These are phyloP conservation scores for Beauveria sp. DNA, from an alignment of 2,329 filamentous ascomycete species.

Conservation along the genomic window DNA sequence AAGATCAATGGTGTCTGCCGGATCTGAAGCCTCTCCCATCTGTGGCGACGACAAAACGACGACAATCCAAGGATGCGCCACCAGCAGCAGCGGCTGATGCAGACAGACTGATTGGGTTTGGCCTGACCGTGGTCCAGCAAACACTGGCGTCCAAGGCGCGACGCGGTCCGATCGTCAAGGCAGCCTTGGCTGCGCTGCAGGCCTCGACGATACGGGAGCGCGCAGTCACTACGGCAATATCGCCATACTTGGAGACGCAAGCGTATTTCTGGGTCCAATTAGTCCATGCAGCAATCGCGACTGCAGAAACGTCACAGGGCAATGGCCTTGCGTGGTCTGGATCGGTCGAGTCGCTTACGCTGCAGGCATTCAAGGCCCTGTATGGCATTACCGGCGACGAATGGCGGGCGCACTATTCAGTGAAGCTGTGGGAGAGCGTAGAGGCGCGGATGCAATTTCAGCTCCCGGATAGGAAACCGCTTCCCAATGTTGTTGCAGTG, in stretches of 20 bases:
- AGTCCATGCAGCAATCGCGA: slow-evolving; percentile 16
- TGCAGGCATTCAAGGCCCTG: slow-evolving; percentile 16
- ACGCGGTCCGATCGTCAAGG: slow-evolving; percentile 19
- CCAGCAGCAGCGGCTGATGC: background rate
- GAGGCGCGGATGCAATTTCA: slow-evolving; percentile 20
- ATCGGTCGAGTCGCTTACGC: background rate
- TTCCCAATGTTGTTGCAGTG: slow-evolving; percentile 19
- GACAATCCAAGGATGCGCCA: background rate
- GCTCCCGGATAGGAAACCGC: slow-evolving; percentile 20
- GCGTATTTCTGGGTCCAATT: slow-evolving; percentile 27
- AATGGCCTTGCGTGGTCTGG: background rate
- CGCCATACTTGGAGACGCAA: slow-evolving; percentile 25
- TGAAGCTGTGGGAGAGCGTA: slow-evolving; percentile 20
- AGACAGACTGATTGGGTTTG: slow-evolving; percentile 22
- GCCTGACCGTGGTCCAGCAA: slow-evolving; percentile 23
- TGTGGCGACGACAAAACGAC: background rate
- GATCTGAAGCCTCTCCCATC: slow-evolving; percentile 23
- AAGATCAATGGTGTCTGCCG: slow-evolving; percentile 23
- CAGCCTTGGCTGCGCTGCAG: slow-evolving; percentile 19
- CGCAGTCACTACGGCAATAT: slow-evolving; percentile 11
- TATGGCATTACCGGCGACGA: slow-evolving; percentile 19
- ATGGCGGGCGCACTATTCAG: slow-evolving; percentile 22
- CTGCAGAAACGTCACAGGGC: background rate
- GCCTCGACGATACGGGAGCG: slow-evolving; percentile 20
- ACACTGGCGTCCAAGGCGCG: background rate